Conservation (phyloP, 1,139 yeast species). For the Hyphopichia wangnamkhiaoensis region DNA sequence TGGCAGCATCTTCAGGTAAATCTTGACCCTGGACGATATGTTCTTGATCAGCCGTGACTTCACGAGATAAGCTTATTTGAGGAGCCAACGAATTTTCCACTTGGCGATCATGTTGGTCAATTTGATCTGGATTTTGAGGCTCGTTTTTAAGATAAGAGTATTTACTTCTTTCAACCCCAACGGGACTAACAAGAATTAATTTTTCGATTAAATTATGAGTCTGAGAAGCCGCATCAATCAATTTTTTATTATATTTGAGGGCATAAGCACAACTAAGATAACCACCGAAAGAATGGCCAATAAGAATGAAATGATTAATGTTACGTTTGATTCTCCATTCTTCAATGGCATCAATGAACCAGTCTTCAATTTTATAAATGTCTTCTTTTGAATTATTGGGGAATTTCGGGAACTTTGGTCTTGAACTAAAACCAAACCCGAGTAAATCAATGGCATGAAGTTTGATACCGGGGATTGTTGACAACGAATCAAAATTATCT, state of each 20-base stretch:
- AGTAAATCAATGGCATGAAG: slow-evolving; percentile 48
- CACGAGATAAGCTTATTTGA: slow-evolving; percentile 20
- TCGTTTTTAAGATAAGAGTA: slow-evolving; percentile 28
- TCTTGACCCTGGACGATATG: slow-evolving; percentile 17
- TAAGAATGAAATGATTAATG: slow-evolving; percentile 61
- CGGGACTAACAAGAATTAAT: slow-evolving; percentile 46
- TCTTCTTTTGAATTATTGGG: slow-evolving; percentile 30
- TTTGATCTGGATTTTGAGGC: slow-evolving; percentile 17
- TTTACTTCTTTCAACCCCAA: slow-evolving; percentile 44
- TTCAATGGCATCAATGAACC: slow-evolving; percentile 82
- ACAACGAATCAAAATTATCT: slow-evolving; percentile 39
- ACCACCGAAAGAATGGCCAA: slow-evolving; percentile 96
- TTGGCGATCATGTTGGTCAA: slow-evolving; percentile 1
- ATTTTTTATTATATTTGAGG: slow-evolving; percentile 51
- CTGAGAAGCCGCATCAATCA: slow-evolving; percentile 23
- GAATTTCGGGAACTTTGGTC: slow-evolving; percentile 42
- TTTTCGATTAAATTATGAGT: slow-evolving; percentile 32
- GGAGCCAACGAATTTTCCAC: slow-evolving; percentile 17
- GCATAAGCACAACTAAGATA: slow-evolving; percentile 81
- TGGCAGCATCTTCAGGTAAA: slow-evolving; percentile 8
- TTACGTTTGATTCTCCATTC: slow-evolving; percentile 69
- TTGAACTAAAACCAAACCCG: slow-evolving; percentile 47
- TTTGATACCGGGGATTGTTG: slow-evolving; percentile 42
- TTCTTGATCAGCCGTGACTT: slow-evolving; percentile 30
- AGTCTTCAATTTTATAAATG: slow-evolving; percentile 57